Percentiles rank a stretch among this genome's conserved stretches.
Evolutionary conservation across 495 filamentous ascomycete genomes (phyloP).

Genomic region (Bombardia bombarda): DNA sequence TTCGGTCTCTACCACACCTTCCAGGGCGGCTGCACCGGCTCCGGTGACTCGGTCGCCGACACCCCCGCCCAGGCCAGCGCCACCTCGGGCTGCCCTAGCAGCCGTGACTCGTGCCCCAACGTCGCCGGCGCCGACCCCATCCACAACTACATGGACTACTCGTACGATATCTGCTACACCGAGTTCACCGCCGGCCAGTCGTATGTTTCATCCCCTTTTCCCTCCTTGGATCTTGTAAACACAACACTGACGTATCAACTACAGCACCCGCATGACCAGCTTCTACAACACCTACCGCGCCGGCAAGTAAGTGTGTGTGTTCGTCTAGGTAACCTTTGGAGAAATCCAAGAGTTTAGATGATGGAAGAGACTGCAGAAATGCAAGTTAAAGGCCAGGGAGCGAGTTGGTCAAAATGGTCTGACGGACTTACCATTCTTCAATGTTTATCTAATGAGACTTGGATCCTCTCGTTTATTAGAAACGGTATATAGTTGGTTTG

Average conservation of each 20-base stretch:
- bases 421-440: too few relatives aligned
- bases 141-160: constrained; percentile 61
- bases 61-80: constrained; percentile 46
- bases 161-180: constrained; percentile 41
- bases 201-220: too few relatives aligned
- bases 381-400: too few relatives aligned
- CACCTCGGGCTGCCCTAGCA: constrained; percentile 51
- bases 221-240: too few relatives aligned
- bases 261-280: constrained; percentile 37
- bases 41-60: constrained; percentile 50
- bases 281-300: constrained; percentile 36
- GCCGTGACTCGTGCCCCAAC: constrained; percentile 45
- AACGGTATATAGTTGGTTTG: too few relatives aligned
- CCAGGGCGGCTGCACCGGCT: constrained; percentile 49
- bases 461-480: too few relatives aligned
- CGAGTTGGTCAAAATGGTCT: too few relatives aligned
- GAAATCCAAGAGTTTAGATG: too few relatives aligned
- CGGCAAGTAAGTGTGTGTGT: neutral
- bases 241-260: too few relatives aligned
- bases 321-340: too few relatives aligned
- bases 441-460: too few relatives aligned
- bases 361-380: too few relatives aligned
- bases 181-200: constrained; percentile 40
- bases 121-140: constrained; percentile 47
- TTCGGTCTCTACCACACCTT: constrained; percentile 59